phyloP scores from a whole-genome alignment of 305 asterid genomes.

The Fraxinus paxiana region DNA sequence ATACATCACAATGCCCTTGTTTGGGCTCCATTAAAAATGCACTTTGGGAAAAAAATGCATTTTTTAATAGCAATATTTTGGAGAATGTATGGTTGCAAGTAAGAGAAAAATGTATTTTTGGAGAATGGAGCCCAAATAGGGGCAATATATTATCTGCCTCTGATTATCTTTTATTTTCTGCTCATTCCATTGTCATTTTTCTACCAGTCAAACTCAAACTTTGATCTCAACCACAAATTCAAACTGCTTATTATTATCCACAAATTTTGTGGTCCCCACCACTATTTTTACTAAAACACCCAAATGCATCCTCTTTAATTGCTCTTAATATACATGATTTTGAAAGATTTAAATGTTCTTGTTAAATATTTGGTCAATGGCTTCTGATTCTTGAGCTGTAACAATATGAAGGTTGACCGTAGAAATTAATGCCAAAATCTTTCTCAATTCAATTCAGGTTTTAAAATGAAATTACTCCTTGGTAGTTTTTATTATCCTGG shows the following conservation, averaged over 20 bases:
- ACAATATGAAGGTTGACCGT: not conserved
- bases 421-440: not conserved
- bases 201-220: not conserved
- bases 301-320: not conserved
- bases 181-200: not conserved
- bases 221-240: not conserved
- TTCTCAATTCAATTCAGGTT: not conserved
- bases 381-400: not conserved
- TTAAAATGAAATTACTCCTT: conserved; percentile 10
- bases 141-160: not conserved
- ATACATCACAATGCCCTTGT: not conserved
- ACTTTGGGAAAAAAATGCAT: not conserved
- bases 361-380: not conserved
- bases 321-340: not conserved
- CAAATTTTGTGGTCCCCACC: not conserved
- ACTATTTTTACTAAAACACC: not conserved
- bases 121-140: not conserved
- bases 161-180: not conserved
- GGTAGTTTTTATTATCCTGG: not conserved
- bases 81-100: not conserved
- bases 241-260: not conserved
- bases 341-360: not conserved
- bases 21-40: not conserved
- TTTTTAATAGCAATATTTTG: not conserved
- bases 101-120: not conserved